Evolutionary conservation across 495 filamentous ascomycete genomes (phyloP), one percentile per base, ranked within the genome.

Genomic region (Tuber brumale): DNA sequence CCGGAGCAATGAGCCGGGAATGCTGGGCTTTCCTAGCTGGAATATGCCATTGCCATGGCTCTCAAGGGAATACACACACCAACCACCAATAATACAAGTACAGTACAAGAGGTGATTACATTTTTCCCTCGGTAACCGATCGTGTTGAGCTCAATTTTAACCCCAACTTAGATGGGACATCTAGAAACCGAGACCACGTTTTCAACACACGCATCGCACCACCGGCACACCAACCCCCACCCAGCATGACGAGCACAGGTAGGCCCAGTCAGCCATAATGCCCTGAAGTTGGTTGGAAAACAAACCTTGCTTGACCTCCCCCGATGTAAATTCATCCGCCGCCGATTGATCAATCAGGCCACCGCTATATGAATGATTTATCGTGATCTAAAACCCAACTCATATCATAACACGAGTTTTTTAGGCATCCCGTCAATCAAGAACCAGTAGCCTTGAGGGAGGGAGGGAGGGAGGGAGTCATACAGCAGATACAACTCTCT

Each of bases 241-340:
- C 90, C 88, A 78, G 85, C 89, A 76, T 90, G 88, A 80, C 88
- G 85, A 77, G 85, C 84, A 2, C 37, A 39, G 19, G 31, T 10
- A 18, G 35, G 46, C 31, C 69, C 27, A 70, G 44, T 51, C 4
- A 41, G 45, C 23, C 27, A n/a, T 70, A 6, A 61, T 66, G 16
- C 42, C 18, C 45, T 7, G 35, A 66, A 31, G 18, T 16, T 41
- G 27, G 10, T 19, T 27, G 14, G 10, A 45, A 45, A 45, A 45
- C 44, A 69, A 69, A 45, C 77, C 77, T 75, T 84, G 88, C 74
- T 81, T 82, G 12, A 86, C 85, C 77, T 85, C 83, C n/a, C 85
- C 86, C 4, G 84, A 84, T 57, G 41, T 7, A 42, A 42, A 10
- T 1, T 1, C 41, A 42, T 39, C 45, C 5, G 6, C 45, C 5